Conservation (phyloP, 768 basidiomycete species). For the Sistotremastrum suecicum region DNA sequence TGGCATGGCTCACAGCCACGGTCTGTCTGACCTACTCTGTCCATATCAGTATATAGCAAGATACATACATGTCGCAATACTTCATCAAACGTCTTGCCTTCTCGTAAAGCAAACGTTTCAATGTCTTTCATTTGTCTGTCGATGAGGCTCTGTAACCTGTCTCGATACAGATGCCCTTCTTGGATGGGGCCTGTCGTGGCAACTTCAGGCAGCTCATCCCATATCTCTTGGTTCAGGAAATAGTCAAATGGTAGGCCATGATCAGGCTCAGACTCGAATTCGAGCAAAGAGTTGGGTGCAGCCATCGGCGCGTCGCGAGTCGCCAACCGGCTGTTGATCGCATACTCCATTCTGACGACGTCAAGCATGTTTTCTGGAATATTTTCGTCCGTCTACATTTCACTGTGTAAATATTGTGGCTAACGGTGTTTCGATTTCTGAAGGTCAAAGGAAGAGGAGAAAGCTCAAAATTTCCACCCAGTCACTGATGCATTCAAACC, state of each 20-base stretch:
- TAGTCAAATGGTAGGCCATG: too few relatives aligned
- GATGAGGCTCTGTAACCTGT: slow-evolving; percentile 51
- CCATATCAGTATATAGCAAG: slow-evolving; percentile 7
- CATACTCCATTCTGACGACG: slow-evolving; percentile 8
- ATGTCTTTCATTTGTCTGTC: slow-evolving; percentile 43
- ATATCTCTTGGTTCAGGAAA: too few relatives aligned
- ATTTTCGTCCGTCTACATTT: slow-evolving; percentile 49
- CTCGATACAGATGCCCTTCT: slow-evolving; percentile 30
- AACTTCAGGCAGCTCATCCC: too few relatives aligned
- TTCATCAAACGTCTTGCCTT: slow-evolving; percentile 45
- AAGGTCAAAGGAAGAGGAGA: slow-evolving; percentile 4
- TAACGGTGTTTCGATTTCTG: background rate
- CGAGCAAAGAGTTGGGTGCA: too few relatives aligned
- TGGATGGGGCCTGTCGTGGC: too few relatives aligned
- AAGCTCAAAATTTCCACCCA: slow-evolving; percentile 71
- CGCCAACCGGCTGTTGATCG: too few relatives aligned
- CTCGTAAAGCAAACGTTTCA: slow-evolving; percentile 45
- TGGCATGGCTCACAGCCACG: slow-evolving; percentile 52
- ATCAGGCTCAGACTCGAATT: too few relatives aligned
- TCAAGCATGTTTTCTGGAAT: slow-evolving; percentile 57
- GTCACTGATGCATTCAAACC: slow-evolving; percentile 47
- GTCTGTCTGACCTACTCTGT: slow-evolving; percentile 31
- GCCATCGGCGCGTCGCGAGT: too few relatives aligned
- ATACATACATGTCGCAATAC: slow-evolving; percentile 18
- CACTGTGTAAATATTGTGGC: background rate